phyloP scores from a whole-genome alignment of 2,329 filamentous ascomycete genomes.

The Beauveria scarabaeidicola region DNA sequence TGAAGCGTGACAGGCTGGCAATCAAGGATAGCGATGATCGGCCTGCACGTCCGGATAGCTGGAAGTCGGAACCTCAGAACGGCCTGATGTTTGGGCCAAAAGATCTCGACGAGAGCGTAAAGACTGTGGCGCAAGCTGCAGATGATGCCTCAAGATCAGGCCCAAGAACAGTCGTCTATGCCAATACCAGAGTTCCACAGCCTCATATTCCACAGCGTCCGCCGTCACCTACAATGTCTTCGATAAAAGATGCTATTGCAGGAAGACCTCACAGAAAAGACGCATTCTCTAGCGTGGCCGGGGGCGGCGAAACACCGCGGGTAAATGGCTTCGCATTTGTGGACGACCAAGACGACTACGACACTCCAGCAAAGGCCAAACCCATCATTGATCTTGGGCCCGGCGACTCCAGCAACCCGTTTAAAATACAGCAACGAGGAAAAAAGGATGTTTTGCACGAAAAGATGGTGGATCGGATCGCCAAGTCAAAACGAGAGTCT shows the following conservation, averaged over 20 bases:
- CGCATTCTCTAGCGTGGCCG: conserved; percentile 47
- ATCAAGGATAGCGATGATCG: conserved; percentile 61
- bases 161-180: conserved; percentile 69
- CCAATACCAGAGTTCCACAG: conserved; percentile 70
- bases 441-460: conserved; percentile 75
- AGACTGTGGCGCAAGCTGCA: conserved; percentile 59
- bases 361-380: conserved; percentile 19
- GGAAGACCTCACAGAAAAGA: conserved; percentile 57
- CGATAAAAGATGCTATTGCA: conserved; percentile 75
- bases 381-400: conserved; percentile 49
- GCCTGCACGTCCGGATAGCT: conserved; percentile 68
- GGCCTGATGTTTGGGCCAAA: conserved; percentile 78
- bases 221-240: conserved; percentile 73
- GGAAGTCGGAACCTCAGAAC: conserved; percentile 70
- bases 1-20: conserved; percentile 48
- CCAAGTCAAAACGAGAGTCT: conserved; percentile 59
- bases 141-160: conserved; percentile 64
- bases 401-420: conserved; percentile 63
- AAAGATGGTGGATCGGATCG: conserved; percentile 75
- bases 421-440: conserved; percentile 66
- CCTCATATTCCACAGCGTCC: conserved; percentile 40
- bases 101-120: conserved; percentile 47
- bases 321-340: conserved; percentile 95
- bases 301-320: conserved; percentile 71
- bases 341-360: conserved; percentile 62